Conservation (phyloP, 2,329 filamentous ascomycete genomes). For the Graphiopsis chlorocephala region DNA sequence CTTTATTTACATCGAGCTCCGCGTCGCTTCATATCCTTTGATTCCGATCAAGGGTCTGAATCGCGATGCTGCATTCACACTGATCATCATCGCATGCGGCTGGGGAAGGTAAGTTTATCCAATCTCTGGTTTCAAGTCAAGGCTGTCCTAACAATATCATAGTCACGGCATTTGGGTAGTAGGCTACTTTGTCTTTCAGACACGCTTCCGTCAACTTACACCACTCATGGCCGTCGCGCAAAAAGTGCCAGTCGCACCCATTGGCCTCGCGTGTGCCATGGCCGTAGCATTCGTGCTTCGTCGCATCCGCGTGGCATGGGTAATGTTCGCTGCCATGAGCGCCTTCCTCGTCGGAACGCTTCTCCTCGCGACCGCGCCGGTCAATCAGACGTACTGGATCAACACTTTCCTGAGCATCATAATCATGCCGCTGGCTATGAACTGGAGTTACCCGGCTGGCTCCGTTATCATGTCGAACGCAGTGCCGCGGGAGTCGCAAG, state of each 20-base stretch:
- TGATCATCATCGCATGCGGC: slow-evolving; percentile 19
- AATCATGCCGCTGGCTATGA: slow-evolving; percentile 56
- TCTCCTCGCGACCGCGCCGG: slow-evolving; percentile 47
- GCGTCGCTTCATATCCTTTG: slow-evolving; percentile 18
- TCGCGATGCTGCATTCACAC: slow-evolving; percentile 26
- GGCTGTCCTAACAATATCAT: background rate
- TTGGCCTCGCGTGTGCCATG: slow-evolving; percentile 36
- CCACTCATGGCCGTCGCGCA: slow-evolving; percentile 36
- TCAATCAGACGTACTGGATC: slow-evolving; percentile 61
- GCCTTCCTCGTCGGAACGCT: slow-evolving; percentile 44
- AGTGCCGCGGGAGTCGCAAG: slow-evolving; percentile 47
- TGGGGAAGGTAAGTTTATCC: slow-evolving; percentile 1
- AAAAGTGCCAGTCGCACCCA: slow-evolving; percentile 34
- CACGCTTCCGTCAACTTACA: slow-evolving; percentile 19
- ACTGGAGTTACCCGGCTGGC: slow-evolving; percentile 64
- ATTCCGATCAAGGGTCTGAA: slow-evolving; percentile 29
- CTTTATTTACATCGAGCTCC: slow-evolving; percentile 31
- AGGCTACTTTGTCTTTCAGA: slow-evolving; percentile 14
- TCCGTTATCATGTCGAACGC: slow-evolving; percentile 59
- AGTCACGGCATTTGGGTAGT: slow-evolving; percentile 33
- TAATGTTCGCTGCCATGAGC: slow-evolving; percentile 38
- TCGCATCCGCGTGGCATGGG: slow-evolving; percentile 36
- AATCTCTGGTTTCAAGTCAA: background rate
- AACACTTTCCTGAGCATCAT: slow-evolving; percentile 59
- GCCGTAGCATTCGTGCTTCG: slow-evolving; percentile 38